A percentile compares a stretch with the other conserved stretches of the same genome.
phyloP scores from a whole-genome alignment of 2,329 filamentous ascomycete species.

The Proliferodiscus dingleyae region DNA sequence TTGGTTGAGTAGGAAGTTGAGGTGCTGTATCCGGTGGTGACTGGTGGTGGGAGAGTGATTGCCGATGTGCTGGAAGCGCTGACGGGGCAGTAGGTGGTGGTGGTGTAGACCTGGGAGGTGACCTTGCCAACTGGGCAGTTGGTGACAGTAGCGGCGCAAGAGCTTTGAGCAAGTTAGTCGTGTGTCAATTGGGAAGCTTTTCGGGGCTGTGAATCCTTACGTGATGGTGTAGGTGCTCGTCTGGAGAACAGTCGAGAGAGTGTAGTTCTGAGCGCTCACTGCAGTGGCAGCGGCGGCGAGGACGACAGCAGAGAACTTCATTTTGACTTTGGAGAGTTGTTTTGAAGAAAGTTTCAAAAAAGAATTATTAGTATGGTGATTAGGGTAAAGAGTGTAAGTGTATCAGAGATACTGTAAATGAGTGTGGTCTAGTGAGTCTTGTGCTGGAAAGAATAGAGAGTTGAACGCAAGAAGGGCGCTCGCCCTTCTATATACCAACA shows the following conservation, averaged over 20 bases:
- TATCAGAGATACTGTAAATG: background rate
- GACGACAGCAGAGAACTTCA: slow-evolving; percentile 4
- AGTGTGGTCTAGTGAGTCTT: background rate
- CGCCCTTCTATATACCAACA: background rate
- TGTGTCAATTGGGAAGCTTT: background rate
- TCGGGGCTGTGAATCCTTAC: background rate
- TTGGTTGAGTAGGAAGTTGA: background rate
- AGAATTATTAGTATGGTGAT: background rate
- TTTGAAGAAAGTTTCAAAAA: background rate
- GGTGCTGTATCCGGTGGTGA: background rate
- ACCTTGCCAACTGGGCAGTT: slow-evolving; percentile 26
- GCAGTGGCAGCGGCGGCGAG: background rate
- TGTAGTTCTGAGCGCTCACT: slow-evolving; percentile 1
- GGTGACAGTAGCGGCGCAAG: slow-evolving; percentile 25
- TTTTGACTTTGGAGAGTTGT: background rate
- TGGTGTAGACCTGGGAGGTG: slow-evolving; percentile 31
- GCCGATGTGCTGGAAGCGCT: background rate
- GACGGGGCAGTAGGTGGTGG: background rate
- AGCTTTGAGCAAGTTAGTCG: background rate
- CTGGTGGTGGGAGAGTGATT: slow-evolving; percentile 1
- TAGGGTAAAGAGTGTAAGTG: slow-evolving; percentile 1
- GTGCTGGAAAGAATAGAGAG: background rate
- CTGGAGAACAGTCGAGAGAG: background rate
- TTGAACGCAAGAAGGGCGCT: background rate
- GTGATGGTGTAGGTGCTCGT: background rate